Conservation (phyloP, 2,329 filamentous ascomycete species). For the Aureobasidium sp. region DNA sequence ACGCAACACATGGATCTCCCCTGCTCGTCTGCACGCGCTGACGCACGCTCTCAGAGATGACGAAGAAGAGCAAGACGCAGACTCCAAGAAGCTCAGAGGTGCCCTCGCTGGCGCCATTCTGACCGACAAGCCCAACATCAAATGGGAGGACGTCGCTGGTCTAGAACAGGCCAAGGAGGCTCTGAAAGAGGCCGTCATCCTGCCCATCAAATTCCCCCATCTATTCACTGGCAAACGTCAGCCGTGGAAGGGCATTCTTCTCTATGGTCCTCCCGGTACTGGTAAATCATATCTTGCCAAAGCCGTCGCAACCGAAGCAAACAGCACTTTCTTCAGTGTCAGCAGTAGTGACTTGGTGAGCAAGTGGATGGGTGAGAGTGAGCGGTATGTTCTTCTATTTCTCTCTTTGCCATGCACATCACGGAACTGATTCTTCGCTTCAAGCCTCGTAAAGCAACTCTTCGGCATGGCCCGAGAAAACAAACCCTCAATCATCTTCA, state of each 20-base stretch:
- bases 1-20: constrained; percentile 21
- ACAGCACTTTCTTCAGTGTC: constrained; percentile 98
- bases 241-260: constrained; percentile 94
- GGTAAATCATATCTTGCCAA: constrained; percentile 98
- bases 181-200: constrained; percentile 91
- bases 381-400: constrained; percentile 58
- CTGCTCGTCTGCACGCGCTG: background rate
- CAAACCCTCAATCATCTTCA: constrained; percentile 87
- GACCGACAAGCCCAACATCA: constrained; percentile 90
- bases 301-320: constrained; percentile 94
- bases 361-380: constrained; percentile 99
- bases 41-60: constrained; percentile 29
- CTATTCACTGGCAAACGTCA: constrained; percentile 93
- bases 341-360: constrained; percentile 95
- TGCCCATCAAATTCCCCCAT: constrained; percentile 97
- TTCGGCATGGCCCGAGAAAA: constrained; percentile 98
- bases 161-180: constrained; percentile 93
- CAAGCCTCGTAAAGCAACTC: constrained; percentile 84
- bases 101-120: constrained; percentile 88
- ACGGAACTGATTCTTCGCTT: background rate
- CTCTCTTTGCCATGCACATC: background rate
- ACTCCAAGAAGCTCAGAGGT: constrained; percentile 89
- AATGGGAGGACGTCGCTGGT: constrained; percentile 97
- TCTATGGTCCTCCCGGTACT: constrained; percentile 93
- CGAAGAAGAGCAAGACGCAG: constrained; percentile 70